Evolutionary conservation across 129 eudicot genomes (phyloP).

Genomic region (Kitagawia praeruptora): DNA sequence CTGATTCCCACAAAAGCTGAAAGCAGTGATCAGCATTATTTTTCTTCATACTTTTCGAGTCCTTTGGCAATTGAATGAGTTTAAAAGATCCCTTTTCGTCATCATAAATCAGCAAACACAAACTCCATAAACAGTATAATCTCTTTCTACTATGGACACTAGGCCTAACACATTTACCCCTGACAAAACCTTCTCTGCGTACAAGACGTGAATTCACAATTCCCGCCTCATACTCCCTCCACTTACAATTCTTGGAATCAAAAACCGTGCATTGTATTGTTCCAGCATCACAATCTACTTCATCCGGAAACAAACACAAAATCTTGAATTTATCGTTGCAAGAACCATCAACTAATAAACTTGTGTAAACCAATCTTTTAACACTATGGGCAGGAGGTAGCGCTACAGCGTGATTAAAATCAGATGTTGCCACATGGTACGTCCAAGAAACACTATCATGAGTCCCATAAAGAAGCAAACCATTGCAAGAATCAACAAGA

Average conservation of each 20-base stretch:
- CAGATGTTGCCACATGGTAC: conserved; percentile 6
- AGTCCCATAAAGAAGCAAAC: conserved; percentile 21
- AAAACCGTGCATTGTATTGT: not conserved
- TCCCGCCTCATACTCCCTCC: conserved; percentile 11
- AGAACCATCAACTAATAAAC: conserved; percentile 8
- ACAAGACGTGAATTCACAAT: not conserved
- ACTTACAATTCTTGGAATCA: not conserved
- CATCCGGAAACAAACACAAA: conserved; percentile 9
- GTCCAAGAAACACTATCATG: conserved; percentile 5
- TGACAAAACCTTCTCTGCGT: not conserved
- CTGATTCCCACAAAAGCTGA: conserved; percentile 19
- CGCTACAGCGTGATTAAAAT: not conserved
- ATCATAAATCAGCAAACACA: conserved; percentile 15
- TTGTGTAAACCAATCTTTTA: not conserved
- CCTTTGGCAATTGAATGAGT: conserved; percentile 3
- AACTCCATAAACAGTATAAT: conserved; percentile 12
- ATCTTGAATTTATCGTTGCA: conserved; percentile 2
- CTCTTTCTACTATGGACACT: not conserved
- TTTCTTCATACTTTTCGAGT: not conserved
- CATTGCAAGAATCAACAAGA: conserved; percentile 26
- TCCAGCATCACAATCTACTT: not conserved
- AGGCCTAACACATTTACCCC: conserved; percentile 9
- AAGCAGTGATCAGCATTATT: not conserved
- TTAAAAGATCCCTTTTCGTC: conserved; percentile 5
- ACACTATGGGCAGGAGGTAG: conserved; percentile 6